Base-by-base conservation (phyloP, 2,329 filamentous ascomycete genomes). In the Corniculantispora saksenae region DNA sequence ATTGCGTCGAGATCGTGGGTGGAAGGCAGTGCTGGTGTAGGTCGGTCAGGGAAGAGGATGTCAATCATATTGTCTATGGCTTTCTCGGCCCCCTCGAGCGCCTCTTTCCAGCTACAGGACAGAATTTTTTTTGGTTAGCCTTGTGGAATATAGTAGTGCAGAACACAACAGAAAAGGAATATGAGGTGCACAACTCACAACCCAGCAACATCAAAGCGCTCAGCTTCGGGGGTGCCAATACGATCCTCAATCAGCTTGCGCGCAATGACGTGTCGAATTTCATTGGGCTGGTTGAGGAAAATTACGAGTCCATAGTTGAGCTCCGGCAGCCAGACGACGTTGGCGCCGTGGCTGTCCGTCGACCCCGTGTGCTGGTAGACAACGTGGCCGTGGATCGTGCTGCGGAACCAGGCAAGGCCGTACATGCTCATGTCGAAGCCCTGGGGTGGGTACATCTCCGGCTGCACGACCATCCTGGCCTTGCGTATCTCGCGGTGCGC, bases 241-340 rank as follows among this genome's bases (percentile, higher is more conserved):
- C 69, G 72, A 3, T 78, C 76, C 9, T 76, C 71, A 1, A 78
- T 63, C 5, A 79, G 63, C n/a, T 68, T 70, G 32, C 72, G 72
- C 9, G 70, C 67, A 13, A 77, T 43, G 0, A 73, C 47, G 0
- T 73, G 68, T 1, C 3, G 67, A 65, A 57, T 79, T 80, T 3
- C 78, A 78, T 3, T 23, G 12, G 75, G 77, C 43, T 79, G 82
- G 63, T 86, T 86, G 5, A 66, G 67, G 65, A 79, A 74, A 0
- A 71, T 69, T 1, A 76, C 72, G 10, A 78, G 67, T 0, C 75
- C 77, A 51, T 75, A 73, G 13, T 74, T 67, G 17, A 67, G 67
- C 0, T 74, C 70, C 0, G 77, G 77, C 2, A 79, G 67, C 74
- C 76, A 78, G 9, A 70, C 70, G 4, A 77, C 71, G 3, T 71